Base-by-base conservation (phyloP, 169 alveolate genomes). In the Perkinsus chesapeaki region DNA sequence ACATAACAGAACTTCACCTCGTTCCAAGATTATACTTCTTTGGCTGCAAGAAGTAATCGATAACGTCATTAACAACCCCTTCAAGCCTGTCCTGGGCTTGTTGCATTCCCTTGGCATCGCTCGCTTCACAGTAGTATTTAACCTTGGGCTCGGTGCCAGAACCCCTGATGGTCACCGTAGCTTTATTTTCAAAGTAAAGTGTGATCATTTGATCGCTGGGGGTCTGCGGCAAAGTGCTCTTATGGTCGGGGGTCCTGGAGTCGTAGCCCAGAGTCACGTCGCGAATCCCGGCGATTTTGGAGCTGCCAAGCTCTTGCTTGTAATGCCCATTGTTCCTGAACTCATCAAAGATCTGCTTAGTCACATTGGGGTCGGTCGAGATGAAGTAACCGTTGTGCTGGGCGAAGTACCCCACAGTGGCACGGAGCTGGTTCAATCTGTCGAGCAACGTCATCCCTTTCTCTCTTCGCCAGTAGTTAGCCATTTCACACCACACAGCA, bases 91-190 rank as follows among this genome's bases (percentile, higher is more conserved):
- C 92, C 72, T 73, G 91, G 3, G 96, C 95, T 47, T 94, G 91
- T 27, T 94, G 95, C 39, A 94, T 94, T 23, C 93, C 94, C 82
- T 94, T 95, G 37, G 12, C 31, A 60, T 60, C 82, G 23, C 94
- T 91, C 39, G 94, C 94, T 90, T 96, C 96, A 48, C 94, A 91
- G 92, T 96, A 96, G 95, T 95, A 96, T 92, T 96, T 96, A 27
- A 96, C 92, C 73, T 96, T 96, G 38, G 97, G 97, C 92, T 96
- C 97, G n/a, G 97, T 96, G 39, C 97, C 97, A 82, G 95, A 93
- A 7, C 96, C 96, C 39, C 97, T 91, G 39, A 94, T 73, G 27
- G 95, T 94, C 91, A 95, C 93, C 38, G 94, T 92, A 37, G 94
- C 95, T 48, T 93, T 93, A 48, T 92, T 94, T 91, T 96, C 97